Evolutionary conservation across 805 yeast species (phyloP).

Genomic region (Candida ovalis): DNA sequence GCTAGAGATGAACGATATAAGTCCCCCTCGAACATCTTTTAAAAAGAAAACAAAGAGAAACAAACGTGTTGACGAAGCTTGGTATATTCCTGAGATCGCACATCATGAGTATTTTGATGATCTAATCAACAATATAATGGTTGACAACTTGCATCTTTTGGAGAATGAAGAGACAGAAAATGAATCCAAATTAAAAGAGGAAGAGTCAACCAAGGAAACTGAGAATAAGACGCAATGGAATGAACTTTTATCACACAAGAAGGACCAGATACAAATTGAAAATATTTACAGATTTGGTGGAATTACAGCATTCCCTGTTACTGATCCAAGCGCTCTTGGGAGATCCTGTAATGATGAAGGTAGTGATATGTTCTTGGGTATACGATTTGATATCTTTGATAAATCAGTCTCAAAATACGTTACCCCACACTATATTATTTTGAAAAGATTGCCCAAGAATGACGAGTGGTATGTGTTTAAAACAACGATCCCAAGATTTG

Average conservation of each 20-base stretch:
- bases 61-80: not conserved
- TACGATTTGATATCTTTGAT: conserved; percentile 46
- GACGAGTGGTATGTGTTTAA: conserved; percentile 31
- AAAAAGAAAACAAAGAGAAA: not conserved
- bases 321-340: conserved; percentile 25
- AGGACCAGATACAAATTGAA: conserved; percentile 35
- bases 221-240: conserved; percentile 8
- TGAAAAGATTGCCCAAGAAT: conserved; percentile 26
- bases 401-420: conserved; percentile 26
- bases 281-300: conserved; percentile 47
- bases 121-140: conserved; percentile 22
- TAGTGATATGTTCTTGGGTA: conserved; percentile 36
- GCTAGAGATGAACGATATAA: not conserved
- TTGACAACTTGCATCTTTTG: conserved; percentile 17
- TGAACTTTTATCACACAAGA: conserved; percentile 22
- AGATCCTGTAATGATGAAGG: conserved; percentile 9
- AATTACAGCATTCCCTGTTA: conserved; percentile 48
- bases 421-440: conserved; percentile 47
- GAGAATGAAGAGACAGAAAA: conserved; percentile 7
- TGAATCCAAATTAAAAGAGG: not conserved
- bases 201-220: not conserved
- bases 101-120: conserved; percentile 30
- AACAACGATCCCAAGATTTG: conserved; percentile 32
- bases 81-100: conserved; percentile 17
- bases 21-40: conserved; percentile 2